phyloP scores from a whole-genome alignment of 495 filamentous ascomycete genomes.

The Diplogelasinospora grovesii region DNA sequence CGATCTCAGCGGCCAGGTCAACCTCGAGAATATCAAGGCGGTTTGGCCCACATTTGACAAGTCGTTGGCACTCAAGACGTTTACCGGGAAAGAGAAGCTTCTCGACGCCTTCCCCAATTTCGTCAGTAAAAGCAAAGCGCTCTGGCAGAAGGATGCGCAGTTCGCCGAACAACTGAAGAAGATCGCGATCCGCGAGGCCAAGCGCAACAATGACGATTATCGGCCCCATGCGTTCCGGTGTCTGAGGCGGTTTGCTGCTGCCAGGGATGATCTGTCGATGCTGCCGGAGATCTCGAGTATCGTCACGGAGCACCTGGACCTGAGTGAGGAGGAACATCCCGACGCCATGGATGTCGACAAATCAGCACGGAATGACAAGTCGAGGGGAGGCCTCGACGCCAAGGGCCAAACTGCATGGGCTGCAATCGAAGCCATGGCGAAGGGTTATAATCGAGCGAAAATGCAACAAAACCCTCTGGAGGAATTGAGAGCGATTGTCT shows the following conservation, averaged over 20 bases:
- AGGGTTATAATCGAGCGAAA: conserved; percentile 34
- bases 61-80: conserved; percentile 78
- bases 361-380: conserved; percentile 15
- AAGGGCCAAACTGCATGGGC: conserved; percentile 30
- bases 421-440: conserved; percentile 33
- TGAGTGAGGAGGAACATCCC: conserved; percentile 43
- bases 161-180: conserved; percentile 41
- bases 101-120: conserved; percentile 80
- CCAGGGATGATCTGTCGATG: conserved; percentile 58
- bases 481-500: conserved; percentile 26
- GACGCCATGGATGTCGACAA: conserved; percentile 59
- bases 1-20: conserved; percentile 44
- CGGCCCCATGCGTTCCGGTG: conserved; percentile 65
- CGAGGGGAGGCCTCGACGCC: conserved; percentile 26
- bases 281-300: conserved; percentile 60
- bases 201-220: conserved; percentile 77
- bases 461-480: conserved; percentile 26
- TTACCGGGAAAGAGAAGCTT: conserved; percentile 87
- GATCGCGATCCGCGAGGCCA: conserved; percentile 80
- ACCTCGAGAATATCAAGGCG: conserved; percentile 46
- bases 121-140: conserved; percentile 49
- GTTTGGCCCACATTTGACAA: conserved; percentile 81
- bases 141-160: conserved; percentile 50
- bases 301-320: conserved; percentile 51
- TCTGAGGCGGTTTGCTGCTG: conserved; percentile 62